Base-by-base conservation (phyloP, 257 asterid species). In the Verbena officinalis region DNA sequence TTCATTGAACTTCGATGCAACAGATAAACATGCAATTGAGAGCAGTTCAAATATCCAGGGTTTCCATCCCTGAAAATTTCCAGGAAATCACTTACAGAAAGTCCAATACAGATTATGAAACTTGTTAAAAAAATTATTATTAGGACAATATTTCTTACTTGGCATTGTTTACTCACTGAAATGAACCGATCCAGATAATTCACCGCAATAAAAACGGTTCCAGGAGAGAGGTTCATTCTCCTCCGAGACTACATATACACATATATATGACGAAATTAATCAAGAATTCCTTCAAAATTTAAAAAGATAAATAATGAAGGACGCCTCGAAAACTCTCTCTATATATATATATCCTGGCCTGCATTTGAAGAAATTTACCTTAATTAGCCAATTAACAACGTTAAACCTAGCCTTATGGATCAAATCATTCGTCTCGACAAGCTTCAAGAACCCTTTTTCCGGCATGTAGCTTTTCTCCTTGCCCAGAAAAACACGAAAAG, bases 121-220 rank as follows among this genome's bases (percentile, higher is more conserved):
- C 15, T 54, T 11, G 5, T 20, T 19, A 42, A 7, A 7, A 17
- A 10, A 2, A 17, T 8, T 43, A 8, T 2, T 9, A 15, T 4
- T 13, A 19, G 0, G 54, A 27, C 17, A 58, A 59, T 19, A 61
- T 24, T 62, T 27, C 75, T 80, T 80, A 85, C 93, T 56, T 72
- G 79, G 51, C 87, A 86, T 20, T 59, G 74, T 5, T 60, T 13
- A 55, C 33, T 58, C 5, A 67, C 5, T 9, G 98, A 84, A 51
- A 82, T 53, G 54, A 88, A 91, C 0, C 95, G 95, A 77, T 89
- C 98, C 42, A 89, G 59, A 56, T 85, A 83, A 73, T 81, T 89
- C 9, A 72, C 91, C 9, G 98, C 95, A 23, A 55, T 43, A 65
- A 89, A 89, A 4, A 73, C 67, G 16, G 90, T 85, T 65, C 61